Conservation (phyloP, 1,284 basidiomycete species). For the Mycena citricolor region DNA sequence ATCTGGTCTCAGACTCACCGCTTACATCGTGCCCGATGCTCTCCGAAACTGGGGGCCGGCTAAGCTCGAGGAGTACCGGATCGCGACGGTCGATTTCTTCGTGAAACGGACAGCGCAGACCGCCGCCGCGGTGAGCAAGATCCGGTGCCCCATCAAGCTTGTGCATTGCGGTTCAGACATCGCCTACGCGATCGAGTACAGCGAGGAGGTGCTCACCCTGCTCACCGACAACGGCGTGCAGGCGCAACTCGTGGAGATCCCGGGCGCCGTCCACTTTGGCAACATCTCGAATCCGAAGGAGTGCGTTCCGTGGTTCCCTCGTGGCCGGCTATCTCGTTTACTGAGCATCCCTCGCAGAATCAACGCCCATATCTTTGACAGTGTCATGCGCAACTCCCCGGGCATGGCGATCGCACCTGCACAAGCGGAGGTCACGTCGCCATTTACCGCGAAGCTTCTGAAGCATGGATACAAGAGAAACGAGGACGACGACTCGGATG, state of each 20-base stretch:
- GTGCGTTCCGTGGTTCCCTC: constrained; percentile 9
- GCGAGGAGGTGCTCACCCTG: constrained; percentile 23
- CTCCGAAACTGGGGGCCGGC: constrained; percentile 14
- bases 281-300: constrained; percentile 26
- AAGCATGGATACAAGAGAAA: constrained; percentile 19
- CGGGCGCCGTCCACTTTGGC: constrained; percentile 28
- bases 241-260: constrained; percentile 25
- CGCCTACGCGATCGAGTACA: constrained; percentile 28
- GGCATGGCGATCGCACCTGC: constrained; percentile 15
- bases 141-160: neutral
- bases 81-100: constrained; percentile 1
- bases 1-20: constrained; percentile 17
- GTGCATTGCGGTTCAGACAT: constrained; percentile 27
- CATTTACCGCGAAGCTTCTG: constrained; percentile 21
- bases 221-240: constrained; percentile 29
- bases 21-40: constrained; percentile 25
- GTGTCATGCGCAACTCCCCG: constrained; percentile 13
- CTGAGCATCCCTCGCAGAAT: constrained; percentile 6
- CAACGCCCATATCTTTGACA: constrained; percentile 14
- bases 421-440: constrained; percentile 17
- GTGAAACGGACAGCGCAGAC: neutral
- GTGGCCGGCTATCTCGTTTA: neutral
- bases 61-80: neutral
- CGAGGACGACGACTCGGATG: constrained; percentile 17
- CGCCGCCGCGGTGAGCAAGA: neutral